These are phyloP conservation scores for Fusarium nygamai DNA, from an alignment of 2,329 filamentous ascomycete species.

Conservation along the genomic window DNA sequence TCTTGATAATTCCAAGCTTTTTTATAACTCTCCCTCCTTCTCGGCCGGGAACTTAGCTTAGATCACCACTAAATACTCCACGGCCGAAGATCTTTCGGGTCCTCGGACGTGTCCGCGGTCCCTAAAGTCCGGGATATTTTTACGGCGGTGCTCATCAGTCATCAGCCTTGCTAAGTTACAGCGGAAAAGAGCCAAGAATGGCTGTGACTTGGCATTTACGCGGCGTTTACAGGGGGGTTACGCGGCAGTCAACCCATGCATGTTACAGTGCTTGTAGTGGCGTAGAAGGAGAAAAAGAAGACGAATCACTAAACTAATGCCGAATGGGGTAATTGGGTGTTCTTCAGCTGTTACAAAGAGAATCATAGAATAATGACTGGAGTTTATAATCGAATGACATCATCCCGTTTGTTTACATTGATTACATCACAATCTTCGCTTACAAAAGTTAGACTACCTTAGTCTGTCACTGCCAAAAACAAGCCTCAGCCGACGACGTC, in stretches of 20 bases:
- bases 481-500: constrained; percentile 25
- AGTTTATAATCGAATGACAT: constrained; percentile 13
- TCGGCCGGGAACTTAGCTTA: constrained; percentile 8
- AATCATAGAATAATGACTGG: neutral
- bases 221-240: constrained; percentile 14
- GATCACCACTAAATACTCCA: neutral
- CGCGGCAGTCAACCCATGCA: constrained; percentile 1
- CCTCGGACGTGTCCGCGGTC: constrained; percentile 4
- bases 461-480: constrained; percentile 3
- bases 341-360: neutral
- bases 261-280: neutral
- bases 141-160: neutral
- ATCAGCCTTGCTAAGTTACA: constrained; percentile 3
- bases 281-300: neutral
- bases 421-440: constrained; percentile 27
- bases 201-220: constrained; percentile 17
- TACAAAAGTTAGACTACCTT: neutral
- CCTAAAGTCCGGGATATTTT: constrained; percentile 10
- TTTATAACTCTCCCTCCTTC: constrained; percentile 3
- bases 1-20: constrained; percentile 24
- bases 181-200: constrained; percentile 5
- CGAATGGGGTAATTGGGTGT: neutral
- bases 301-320: neutral
- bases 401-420: neutral
- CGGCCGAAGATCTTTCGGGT: constrained; percentile 1